Conservation (phyloP, 345 rosid species). For the Draba incana region DNA sequence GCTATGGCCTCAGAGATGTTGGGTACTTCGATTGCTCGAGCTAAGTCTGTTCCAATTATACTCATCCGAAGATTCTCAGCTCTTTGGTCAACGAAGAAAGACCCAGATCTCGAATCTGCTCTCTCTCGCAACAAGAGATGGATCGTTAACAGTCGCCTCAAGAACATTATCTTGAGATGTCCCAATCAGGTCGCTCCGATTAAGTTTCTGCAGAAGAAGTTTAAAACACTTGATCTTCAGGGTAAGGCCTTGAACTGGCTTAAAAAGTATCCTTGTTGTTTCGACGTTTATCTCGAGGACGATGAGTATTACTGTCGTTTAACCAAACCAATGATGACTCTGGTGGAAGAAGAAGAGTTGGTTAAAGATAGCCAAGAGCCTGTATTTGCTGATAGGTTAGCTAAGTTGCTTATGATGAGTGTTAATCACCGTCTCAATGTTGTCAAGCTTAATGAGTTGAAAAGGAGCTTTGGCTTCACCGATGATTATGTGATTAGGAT, state of each 20-base stretch:
- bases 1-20: slow-evolving; percentile 15
- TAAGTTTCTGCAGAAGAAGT: slow-evolving; percentile 79
- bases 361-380: slow-evolving; percentile 74
- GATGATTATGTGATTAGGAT: slow-evolving; percentile 89
- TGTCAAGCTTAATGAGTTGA: slow-evolving; percentile 69
- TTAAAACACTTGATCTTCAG: slow-evolving; percentile 90
- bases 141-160: slow-evolving; percentile 86
- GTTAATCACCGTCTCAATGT: slow-evolving; percentile 71
- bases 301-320: slow-evolving; percentile 70
- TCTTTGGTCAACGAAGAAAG: slow-evolving; percentile 93
- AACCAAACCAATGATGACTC: slow-evolving; percentile 69
- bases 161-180: slow-evolving; percentile 74
- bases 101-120: slow-evolving; percentile 76
- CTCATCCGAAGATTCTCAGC: slow-evolving; percentile 67
- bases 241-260: slow-evolving; percentile 95
- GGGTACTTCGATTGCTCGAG: neutral
- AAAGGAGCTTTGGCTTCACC: slow-evolving; percentile 74
- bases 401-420: slow-evolving; percentile 87
- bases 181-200: slow-evolving; percentile 66
- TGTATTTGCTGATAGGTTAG: slow-evolving; percentile 55
- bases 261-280: slow-evolving; percentile 89
- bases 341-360: slow-evolving; percentile 80
- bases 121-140: slow-evolving; percentile 86
- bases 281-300: slow-evolving; percentile 60
- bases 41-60: slow-evolving; percentile 24